A percentile compares a stretch with the other conserved stretches of the same genome.
These are phyloP conservation scores for Xerocomus amazonicus DNA, from an alignment of 1,284 basidiomycete species.

Conservation along the genomic window DNA sequence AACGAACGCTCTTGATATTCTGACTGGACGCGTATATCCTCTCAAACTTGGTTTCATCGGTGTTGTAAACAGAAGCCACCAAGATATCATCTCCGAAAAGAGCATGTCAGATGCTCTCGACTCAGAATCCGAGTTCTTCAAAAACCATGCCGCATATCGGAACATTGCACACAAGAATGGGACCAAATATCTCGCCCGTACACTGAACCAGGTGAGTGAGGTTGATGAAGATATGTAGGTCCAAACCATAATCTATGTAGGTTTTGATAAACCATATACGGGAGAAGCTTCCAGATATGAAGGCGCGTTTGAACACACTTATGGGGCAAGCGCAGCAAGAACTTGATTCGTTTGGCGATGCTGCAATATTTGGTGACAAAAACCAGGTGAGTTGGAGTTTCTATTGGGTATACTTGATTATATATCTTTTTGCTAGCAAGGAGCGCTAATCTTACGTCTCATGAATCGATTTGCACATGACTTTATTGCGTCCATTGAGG, in stretches of 20 bases:
- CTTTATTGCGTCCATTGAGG: conserved; percentile 97
- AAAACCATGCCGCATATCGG: conserved; percentile 84
- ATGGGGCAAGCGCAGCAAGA: conserved; percentile 99
- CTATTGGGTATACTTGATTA: conserved; percentile 6
- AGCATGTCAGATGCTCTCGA: conserved; percentile 83
- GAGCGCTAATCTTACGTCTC: conserved; percentile 83
- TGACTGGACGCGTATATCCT: conserved; percentile 95
- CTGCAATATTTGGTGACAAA: conserved; percentile 88
- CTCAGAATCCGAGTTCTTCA: conserved; percentile 92
- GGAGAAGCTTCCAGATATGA: conserved; percentile 99
- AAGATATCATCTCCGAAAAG: conserved; percentile 93
- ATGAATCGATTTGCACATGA: conserved; percentile 99
- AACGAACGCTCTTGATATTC: conserved; percentile 94
- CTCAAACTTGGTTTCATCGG: conserved; percentile 98
- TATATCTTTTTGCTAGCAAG: conserved; percentile 51
- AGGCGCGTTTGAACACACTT: conserved; percentile 94
- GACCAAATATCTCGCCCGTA: conserved; percentile 92
- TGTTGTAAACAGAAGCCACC: conserved; percentile 95
- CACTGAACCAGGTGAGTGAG: conserved; percentile 79
- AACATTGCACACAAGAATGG: conserved; percentile 98
- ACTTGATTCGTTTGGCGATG: conserved; percentile 92
- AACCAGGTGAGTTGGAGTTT: conserved; percentile 60
- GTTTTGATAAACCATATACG: conserved; percentile 97
- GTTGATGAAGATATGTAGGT: neutral
- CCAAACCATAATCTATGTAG: conserved; percentile 36